phyloP scores from a whole-genome alignment of 1,139 yeast genomes.

The Lodderomyces theae region DNA sequence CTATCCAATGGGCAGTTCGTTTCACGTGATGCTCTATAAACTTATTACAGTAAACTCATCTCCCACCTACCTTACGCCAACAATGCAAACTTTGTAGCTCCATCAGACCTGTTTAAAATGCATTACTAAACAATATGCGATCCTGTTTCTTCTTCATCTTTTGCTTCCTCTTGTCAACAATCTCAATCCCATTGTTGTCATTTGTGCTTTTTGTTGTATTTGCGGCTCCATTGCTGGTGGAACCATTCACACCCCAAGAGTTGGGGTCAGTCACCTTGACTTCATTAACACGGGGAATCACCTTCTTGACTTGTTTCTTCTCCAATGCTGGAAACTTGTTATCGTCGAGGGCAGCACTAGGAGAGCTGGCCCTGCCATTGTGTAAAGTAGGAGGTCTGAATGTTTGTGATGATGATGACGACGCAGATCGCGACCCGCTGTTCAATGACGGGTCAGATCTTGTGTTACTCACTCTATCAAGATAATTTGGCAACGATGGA shows the following conservation, averaged over 20 bases:
- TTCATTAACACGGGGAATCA: constrained; percentile 43
- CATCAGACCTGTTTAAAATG: too few species aligned
- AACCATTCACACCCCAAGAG: constrained; percentile 22
- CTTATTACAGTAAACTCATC: too few species aligned
- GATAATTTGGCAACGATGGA: constrained; percentile 30
- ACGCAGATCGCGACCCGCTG: neutral
- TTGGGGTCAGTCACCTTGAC: constrained; percentile 23
- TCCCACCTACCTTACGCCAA: too few species aligned
- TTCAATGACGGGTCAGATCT: neutral
- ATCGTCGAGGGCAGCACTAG: constrained; percentile 12
- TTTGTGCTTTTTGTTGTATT: constrained; percentile 9
- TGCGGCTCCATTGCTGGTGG: neutral
- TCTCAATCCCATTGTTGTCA: constrained; percentile 10
- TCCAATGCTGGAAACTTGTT: constrained; percentile 42
- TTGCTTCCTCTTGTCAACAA: constrained; percentile 26
- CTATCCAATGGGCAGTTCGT: too few species aligned
- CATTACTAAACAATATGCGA: constrained; percentile 13
- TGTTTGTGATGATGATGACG: neutral
- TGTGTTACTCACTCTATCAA: constrained; percentile 19
- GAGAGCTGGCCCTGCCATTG: neutral
- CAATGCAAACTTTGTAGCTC: too few species aligned
- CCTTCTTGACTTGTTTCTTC: constrained; percentile 32
- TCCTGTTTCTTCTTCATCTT: constrained; percentile 31
- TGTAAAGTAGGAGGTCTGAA: neutral
- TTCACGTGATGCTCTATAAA: too few species aligned